Evolutionary conservation across 2,329 filamentous ascomycete genomes (phyloP), one percentile per base, ranked within the genome.

Genomic region (Aspergillus oerlinghausenensis): DNA sequence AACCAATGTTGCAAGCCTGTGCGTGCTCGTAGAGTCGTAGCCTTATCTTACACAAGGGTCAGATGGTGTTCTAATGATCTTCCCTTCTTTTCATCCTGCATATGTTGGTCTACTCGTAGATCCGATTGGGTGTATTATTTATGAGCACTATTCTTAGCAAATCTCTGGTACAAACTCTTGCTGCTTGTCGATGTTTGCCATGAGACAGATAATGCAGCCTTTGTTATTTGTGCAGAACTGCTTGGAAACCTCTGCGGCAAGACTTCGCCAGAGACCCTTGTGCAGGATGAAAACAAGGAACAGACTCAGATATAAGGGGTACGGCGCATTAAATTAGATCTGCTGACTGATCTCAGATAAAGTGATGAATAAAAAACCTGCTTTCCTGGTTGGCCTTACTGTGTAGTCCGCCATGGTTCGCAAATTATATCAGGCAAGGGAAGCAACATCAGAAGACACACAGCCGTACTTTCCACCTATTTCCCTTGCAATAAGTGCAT

Each of bases 381-480:
- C 21, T 26, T 47, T 47, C 10, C 8, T 47, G 21, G 43, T 23
- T 25, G 9, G 43, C 43, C 43, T 47, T 47, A 17, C 38, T 52
- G 40, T 14, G 11, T 23, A 14, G 43, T 47, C 23, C 23, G 55
- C 43, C 40, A 52, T 57, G 50, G 56, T 49, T 52, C 56, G 56
- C 53, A 55, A 35, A 54, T 38, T 38, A 29, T 43, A 51, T 4
- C 32, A 56, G 48, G 40, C 29, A 25, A 47, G 23, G 43, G 6
- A 23, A 47, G 43, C 21, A 21, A 4, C 11, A 35, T 14, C 32
- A 17, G 32, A 38, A 17, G 32, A 38, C 14, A 38, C 14, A 14
- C 32, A 38, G 32, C 32, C 32, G 7, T 17, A 17, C 14, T 38
- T 17, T 38, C 4, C 32, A 17, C 32, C 32, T 6, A 17, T 14